Base-by-base conservation (phyloP, 352 stramenopile species). In the Phytophthora citrophthora region DNA sequence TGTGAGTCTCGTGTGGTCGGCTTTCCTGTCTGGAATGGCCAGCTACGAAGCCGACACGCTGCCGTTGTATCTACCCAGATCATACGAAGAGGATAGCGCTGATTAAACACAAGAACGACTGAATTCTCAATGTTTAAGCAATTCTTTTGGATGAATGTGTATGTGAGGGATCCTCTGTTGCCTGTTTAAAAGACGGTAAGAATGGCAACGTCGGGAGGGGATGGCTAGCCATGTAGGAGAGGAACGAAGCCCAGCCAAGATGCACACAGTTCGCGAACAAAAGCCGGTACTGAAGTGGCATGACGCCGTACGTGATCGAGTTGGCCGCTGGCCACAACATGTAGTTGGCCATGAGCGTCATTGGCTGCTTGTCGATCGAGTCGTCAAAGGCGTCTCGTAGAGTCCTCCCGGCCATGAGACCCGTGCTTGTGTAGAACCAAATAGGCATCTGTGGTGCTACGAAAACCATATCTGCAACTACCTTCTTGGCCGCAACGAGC, bases 171-270 rank as follows among this genome's bases (percentile, higher is more conserved):
- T 58, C 29, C 13, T 54, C 39, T 27, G 41, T 5, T 24, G 43
- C 18, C 34, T 10, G 27, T 9, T 40, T 61, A 4, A 62, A 56
- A 2, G 51, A 62, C 27, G 39, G 48, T 44, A 59, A 29, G 16
- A 66, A 66, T 18, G 54, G 26, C 2, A 59, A 32, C 18, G 15
- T 36, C 18, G 53, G 46, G 7, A 72, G 40, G 1, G 56, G 52
- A 11, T 68, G 59, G 32, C 29, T 77, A 15, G 59, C 69, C 43
- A 64, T 72, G 26, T 77, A 55, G 4, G 70, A 78, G 31, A 79
- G 68, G 54, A 73, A 79, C 11, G 59, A 64, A 18, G 71, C 62
- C 68, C 69, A 81, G 5, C 67, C 69, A 18, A 81, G 38, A 60
- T 61, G 65, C 26, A 74, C 61, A 44, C 53, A 66, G 54, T 77